A percentile compares a stretch with the other conserved stretches of the same genome.
phyloP scores from a whole-genome alignment of 768 basidiomycete genomes.

The Xerocomellus chrysenteron region DNA sequence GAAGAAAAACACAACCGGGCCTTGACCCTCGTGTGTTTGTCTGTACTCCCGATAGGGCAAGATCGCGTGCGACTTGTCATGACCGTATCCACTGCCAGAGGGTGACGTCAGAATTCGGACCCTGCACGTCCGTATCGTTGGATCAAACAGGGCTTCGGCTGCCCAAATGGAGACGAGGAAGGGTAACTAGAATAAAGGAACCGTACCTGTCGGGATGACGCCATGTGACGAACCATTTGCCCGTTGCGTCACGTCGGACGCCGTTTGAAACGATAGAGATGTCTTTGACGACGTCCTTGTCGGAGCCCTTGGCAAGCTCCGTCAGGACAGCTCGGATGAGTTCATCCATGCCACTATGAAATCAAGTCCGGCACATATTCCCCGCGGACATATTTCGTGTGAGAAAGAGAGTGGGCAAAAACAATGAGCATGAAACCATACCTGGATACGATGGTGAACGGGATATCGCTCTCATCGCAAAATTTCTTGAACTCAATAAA shows the following conservation, averaged over 20 bases:
- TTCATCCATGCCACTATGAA: slow-evolving; percentile 83
- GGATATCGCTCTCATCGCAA: slow-evolving; percentile 78
- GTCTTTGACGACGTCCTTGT: slow-evolving; percentile 59
- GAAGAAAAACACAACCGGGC: slow-evolving; percentile 90
- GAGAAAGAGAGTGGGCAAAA: slow-evolving; percentile 2
- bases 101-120: background rate
- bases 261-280: slow-evolving; percentile 97
- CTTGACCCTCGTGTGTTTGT: slow-evolving; percentile 14
- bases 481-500: slow-evolving; percentile 87
- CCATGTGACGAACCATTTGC: slow-evolving; percentile 76
- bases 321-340: slow-evolving; percentile 90
- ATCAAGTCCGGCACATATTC: background rate
- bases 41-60: slow-evolving; percentile 70
- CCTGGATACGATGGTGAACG: slow-evolving; percentile 93
- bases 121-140: background rate
- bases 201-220: slow-evolving; percentile 83
- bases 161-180: background rate
- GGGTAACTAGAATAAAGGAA: background rate
- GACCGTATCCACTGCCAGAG: slow-evolving; percentile 68
- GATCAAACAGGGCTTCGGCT: background rate
- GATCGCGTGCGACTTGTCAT: slow-evolving; percentile 96
- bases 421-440: slow-evolving; percentile 28
- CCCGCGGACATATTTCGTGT: slow-evolving; percentile 5
- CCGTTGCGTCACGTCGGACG: slow-evolving; percentile 62
- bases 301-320: slow-evolving; percentile 54